These are phyloP conservation scores for Hyphopichia wangnamkhiaoensis DNA, from an alignment of 1,139 yeast genomes.

Conservation along the genomic window DNA sequence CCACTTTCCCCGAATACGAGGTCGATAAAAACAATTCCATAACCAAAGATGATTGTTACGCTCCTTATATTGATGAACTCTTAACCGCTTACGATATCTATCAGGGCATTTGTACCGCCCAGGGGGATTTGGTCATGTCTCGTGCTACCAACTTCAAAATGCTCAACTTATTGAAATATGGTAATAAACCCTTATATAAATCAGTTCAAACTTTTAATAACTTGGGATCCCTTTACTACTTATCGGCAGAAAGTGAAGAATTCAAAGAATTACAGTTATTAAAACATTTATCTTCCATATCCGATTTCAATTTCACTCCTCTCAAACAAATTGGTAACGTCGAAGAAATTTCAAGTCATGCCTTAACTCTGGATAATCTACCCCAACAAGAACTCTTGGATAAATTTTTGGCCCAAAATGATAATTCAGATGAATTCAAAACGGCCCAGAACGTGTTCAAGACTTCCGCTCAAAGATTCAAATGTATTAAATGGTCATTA, in stretches of 20 bases:
- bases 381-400: no score
- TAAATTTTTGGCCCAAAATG: no score
- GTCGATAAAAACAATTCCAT: no score
- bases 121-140: conserved; percentile 68
- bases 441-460: no score
- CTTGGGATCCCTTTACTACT: conserved; percentile 68
- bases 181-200: conserved; percentile 68
- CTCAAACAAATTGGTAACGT: no score
- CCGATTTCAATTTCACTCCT: no score
- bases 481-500: no score
- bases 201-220: conserved; percentile 68
- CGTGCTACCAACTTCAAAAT: conserved; percentile 64
- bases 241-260: conserved; percentile 71
- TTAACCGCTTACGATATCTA: conserved; percentile 72
- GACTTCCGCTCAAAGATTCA: no score
- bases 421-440: no score
- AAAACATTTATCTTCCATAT: no score
- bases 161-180: conserved; percentile 71
- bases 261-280: conserved; percentile 39
- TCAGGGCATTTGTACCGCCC: conserved; percentile 64
- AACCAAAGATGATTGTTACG: conserved; percentile 57
- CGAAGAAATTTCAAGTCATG: neutral
- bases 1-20: no score
- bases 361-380: neutral
- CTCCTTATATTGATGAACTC: conserved; percentile 73